phyloP scores from a whole-genome alignment of 225 moss, liverwort and hornwort genomes.

The Antitrichia curtipendula region DNA sequence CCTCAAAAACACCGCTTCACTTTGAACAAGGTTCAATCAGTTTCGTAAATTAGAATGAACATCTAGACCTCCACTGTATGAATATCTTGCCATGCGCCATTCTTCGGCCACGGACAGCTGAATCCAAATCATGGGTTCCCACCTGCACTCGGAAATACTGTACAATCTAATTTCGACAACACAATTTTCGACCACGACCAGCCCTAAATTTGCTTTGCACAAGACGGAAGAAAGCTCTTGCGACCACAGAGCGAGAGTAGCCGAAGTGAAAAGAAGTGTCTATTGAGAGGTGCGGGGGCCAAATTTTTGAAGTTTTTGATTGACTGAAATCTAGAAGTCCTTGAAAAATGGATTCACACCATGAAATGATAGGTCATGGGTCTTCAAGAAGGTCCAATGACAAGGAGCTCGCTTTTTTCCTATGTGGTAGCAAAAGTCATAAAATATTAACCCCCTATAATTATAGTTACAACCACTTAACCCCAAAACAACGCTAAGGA shows the following conservation, averaged over 20 bases:
- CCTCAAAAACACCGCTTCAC: neutral
- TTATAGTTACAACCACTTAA: too few relatives aligned
- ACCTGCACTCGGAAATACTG: neutral
- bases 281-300: neutral
- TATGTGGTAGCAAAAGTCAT: fast-evolving
- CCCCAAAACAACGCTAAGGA: too few relatives aligned
- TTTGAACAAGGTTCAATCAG: neutral
- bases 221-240: neutral
- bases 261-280: neutral
- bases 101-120: neutral
- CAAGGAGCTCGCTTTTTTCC: fast-evolving
- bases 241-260: neutral
- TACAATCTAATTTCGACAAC: neutral
- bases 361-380: neutral
- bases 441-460: neutral
- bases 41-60: neutral
- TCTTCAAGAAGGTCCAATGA: neutral
- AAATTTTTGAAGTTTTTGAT: neutral
- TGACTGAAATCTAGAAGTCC: neutral
- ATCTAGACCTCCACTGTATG: neutral
- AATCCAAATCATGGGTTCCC: neutral
- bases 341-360: neutral
- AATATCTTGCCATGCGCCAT: neutral
- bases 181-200: neutral
- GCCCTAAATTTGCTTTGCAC: neutral